Conservation (phyloP, 2,329 filamentous ascomycete genomes). For the Claviceps digitariae region DNA sequence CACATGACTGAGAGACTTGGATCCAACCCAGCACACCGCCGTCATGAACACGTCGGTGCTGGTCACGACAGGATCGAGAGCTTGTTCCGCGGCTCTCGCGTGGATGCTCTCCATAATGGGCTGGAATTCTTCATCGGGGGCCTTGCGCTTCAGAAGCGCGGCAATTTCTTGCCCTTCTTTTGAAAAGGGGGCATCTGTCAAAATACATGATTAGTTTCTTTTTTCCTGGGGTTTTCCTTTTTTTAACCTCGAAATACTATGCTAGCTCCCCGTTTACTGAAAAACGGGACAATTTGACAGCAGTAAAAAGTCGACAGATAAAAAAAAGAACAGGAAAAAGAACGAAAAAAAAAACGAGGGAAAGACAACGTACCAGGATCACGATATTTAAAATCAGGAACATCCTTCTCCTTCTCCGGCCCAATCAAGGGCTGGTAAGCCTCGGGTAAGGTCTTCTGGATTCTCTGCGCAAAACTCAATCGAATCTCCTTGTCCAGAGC, state of each 20-base stretch:
- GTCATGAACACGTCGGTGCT: constrained; percentile 92
- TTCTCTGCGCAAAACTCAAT: constrained; percentile 88
- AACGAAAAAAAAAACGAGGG: neutral
- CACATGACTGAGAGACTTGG: constrained; percentile 91
- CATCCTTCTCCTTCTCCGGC: constrained; percentile 83
- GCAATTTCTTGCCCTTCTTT: constrained; percentile 75
- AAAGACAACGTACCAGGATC: constrained; percentile 46
- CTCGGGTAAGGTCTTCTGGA: constrained; percentile 82
- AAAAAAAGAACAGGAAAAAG: neutral
- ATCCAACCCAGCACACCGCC: constrained; percentile 81
- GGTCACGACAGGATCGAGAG: constrained; percentile 66
- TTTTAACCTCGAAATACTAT: no score
- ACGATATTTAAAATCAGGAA: constrained; percentile 88
- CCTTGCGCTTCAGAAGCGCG: constrained; percentile 68
- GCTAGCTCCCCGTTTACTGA: no score
- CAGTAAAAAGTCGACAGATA: neutral
- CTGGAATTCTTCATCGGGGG: constrained; percentile 74
- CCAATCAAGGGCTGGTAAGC: constrained; percentile 71
- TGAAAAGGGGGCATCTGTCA: constrained; percentile 64
- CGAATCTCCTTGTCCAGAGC: constrained; percentile 94
- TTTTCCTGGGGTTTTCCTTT: no score
- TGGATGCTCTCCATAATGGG: constrained; percentile 69
- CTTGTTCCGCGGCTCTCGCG: constrained; percentile 55
- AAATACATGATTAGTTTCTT: neutral
- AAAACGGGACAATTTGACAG: neutral